phyloP scores from a whole-genome alignment of 768 basidiomycete genomes.

The Austroboletus eburneus region DNA sequence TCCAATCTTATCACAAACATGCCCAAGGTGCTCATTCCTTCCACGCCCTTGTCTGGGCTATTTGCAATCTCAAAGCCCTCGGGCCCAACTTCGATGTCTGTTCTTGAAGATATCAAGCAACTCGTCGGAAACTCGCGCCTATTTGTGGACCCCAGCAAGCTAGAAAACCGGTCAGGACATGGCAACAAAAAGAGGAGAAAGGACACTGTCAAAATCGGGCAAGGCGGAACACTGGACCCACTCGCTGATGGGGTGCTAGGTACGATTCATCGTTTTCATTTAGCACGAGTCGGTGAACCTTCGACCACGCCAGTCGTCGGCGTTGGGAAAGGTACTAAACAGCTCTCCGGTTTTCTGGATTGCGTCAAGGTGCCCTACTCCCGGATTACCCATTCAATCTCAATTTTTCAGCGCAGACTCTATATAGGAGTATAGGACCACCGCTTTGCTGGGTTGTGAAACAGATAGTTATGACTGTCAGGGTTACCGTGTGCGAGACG shows the following conservation, averaged over 20 bases:
- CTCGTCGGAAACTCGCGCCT: slow-evolving; percentile 74
- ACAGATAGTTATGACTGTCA: slow-evolving; percentile 94
- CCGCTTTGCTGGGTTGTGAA: slow-evolving; percentile 87
- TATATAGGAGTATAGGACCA: slow-evolving; percentile 83
- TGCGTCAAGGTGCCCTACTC: slow-evolving; percentile 70
- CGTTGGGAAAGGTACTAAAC: slow-evolving; percentile 86
- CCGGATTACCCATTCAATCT: slow-evolving; percentile 1
- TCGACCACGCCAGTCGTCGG: slow-evolving; percentile 64
- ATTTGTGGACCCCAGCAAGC: slow-evolving; percentile 60
- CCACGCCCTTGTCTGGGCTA: slow-evolving; percentile 69
- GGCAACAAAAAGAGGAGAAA: slow-evolving; percentile 38
- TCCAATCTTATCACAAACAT: slow-evolving; percentile 34
- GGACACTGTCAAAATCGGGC: slow-evolving; percentile 74
- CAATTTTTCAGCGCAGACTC: slow-evolving; percentile 15
- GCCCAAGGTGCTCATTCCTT: slow-evolving; percentile 57
- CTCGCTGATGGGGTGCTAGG: slow-evolving; percentile 94
- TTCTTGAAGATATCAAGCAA: slow-evolving; percentile 81
- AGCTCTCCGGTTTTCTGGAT: slow-evolving; percentile 74
- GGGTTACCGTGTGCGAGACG: slow-evolving; percentile 72
- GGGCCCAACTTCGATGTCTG: slow-evolving; percentile 87
- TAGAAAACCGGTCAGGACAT: slow-evolving; percentile 47
- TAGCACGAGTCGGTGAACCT: slow-evolving; percentile 5
- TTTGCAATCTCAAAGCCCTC: slow-evolving; percentile 92
- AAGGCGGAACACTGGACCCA: slow-evolving; percentile 95
- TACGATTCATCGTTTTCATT: slow-evolving; percentile 31